Evolutionary conservation across 2,329 filamentous ascomycete genomes (phyloP), one percentile per base, ranked within the genome.

Genomic region (Ceratocystis cubensis): DNA sequence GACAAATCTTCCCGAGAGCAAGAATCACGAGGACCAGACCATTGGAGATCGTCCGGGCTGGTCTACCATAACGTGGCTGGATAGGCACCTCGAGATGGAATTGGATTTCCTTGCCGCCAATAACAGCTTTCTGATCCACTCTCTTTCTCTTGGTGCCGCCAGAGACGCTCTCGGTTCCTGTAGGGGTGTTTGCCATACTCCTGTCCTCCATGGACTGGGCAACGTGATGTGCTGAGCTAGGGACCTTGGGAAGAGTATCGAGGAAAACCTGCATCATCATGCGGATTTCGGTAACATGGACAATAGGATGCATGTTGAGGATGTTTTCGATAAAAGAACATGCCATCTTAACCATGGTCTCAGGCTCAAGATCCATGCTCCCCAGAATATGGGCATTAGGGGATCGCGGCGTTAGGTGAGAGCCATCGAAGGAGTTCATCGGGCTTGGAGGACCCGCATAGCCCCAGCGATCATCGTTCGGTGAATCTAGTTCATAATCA

Each of bases 1-100:
- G 74, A 71, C 89, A 93, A 13, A 97, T 88, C 72, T 91, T 91
- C 20, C 94, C 94, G 5, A 99, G 78, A 0, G 93, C 93, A 65
- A 97, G 80, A 0, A 96, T 84, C 3, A 93, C 80, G 1, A 96
- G 80, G 1, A 96, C 84, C 48, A 97, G 81, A 0, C 91, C 91
- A 70, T 89, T 96, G 65, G 86, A 82, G 17, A 94, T 85, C 6
- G 88, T 90, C 64, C 87, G 80, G 70, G 81, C 82, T 2, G 84
- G 84, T 66, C 78, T 78, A 28, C 63, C 66, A 30, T 48, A 65
- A 1, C 62, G 53, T 46, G 65, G 59, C 30, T 65, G 48, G n/a
- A 65, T 57, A 46, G 53, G 41, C 20, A 44, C 33, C 25, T 65
- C 37, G n/a, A 37, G 48, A 41, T 46, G 63, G 17, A 57, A 28